These are phyloP conservation scores for Capronia americana DNA, from an alignment of 2,329 filamentous ascomycete species.

Conservation along the genomic window DNA sequence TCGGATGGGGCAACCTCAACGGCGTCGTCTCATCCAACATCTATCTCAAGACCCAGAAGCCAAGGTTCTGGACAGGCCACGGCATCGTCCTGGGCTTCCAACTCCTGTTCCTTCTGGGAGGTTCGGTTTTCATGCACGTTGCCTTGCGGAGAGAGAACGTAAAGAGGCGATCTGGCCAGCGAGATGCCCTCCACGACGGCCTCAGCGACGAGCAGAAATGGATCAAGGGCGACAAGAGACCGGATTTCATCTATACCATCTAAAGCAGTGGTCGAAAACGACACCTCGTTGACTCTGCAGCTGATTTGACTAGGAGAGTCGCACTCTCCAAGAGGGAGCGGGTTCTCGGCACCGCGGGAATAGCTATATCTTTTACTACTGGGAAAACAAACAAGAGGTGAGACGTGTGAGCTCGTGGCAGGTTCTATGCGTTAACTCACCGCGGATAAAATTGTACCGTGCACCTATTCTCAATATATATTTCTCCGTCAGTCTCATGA, in stretches of 20 bases:
- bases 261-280: conserved; percentile 6
- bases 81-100: conserved; percentile 76
- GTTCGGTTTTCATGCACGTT: conserved; percentile 45
- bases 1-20: conserved; percentile 91
- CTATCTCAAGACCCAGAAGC: conserved; percentile 64
- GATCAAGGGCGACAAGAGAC: conserved; percentile 28
- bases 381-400: conserved; percentile 4
- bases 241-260: conserved; percentile 20
- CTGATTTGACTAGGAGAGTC: background rate
- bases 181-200: conserved; percentile 29
- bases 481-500: background rate
- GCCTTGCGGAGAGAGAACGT: conserved; percentile 31
- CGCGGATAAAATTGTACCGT: background rate
- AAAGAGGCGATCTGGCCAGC: conserved; percentile 19
- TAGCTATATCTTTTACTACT: conserved; percentile 2
- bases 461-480: conserved; percentile 5
- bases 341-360: conserved; percentile 1
- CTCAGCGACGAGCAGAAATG: conserved; percentile 25
- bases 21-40: conserved; percentile 80
- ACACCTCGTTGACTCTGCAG: background rate
- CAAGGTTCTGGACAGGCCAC: conserved; percentile 75
- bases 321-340: conserved; percentile 5
- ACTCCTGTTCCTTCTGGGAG: conserved; percentile 69
- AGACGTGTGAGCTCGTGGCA: background rate
- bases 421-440: background rate